Conservation (phyloP, 495 filamentous ascomycete genomes). For the Neurospora sp. region DNA sequence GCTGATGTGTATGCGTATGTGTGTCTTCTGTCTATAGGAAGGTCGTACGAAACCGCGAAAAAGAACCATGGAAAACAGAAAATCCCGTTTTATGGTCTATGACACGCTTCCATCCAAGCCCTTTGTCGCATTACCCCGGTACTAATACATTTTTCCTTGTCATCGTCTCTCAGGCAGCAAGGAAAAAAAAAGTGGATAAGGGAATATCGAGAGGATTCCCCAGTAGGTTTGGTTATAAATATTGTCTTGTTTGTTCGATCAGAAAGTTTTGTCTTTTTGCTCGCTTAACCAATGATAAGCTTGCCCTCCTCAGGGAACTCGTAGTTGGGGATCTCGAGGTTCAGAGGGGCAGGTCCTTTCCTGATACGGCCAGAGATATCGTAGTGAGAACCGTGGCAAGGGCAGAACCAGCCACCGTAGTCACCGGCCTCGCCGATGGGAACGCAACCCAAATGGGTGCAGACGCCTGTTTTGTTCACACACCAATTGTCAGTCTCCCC, state of each 20-base stretch:
- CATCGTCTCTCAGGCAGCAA: background rate
- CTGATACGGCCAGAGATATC: conserved; percentile 96
- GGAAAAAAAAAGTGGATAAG: background rate
- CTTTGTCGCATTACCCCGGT: conserved; percentile 8
- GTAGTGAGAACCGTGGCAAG: conserved; percentile 99
- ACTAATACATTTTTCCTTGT: conserved; percentile 11
- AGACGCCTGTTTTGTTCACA: conserved; percentile 55
- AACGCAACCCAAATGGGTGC: conserved; percentile 97
- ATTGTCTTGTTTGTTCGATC: background rate
- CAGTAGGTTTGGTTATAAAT: background rate
- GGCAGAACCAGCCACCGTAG: conserved; percentile 99
- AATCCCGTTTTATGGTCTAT: background rate
- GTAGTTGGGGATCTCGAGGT: conserved; percentile 91
- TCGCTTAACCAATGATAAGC: conserved; percentile 67
- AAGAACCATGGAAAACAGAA: background rate
- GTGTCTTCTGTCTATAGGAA: conserved; percentile 1
- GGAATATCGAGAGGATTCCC: background rate
- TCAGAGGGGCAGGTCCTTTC: conserved; percentile 92
- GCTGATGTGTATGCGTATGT: conserved; percentile 2
- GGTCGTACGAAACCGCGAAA: background rate
- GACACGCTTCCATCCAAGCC: background rate
- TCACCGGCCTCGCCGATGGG: conserved; percentile 98
- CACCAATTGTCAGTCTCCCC: conserved; percentile 8
- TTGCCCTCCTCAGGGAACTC: conserved; percentile 71
- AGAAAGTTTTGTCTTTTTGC: background rate